These are phyloP conservation scores for Pseudonitzschia multistriata DNA, from an alignment of 108 stramenopile species.

Conservation along the genomic window DNA sequence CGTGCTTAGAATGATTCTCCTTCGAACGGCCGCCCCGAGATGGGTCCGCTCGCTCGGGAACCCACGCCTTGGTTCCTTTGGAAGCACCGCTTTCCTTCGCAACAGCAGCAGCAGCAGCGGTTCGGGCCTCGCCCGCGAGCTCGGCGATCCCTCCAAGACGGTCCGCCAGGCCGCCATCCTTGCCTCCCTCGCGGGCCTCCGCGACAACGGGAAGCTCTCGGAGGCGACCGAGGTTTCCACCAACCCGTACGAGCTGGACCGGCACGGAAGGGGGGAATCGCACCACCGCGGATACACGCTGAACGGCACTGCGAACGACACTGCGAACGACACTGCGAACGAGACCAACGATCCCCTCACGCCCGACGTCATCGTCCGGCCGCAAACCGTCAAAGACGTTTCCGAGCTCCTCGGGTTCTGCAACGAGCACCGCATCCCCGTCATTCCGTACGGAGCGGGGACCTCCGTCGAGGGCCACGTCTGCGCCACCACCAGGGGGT, in stretches of 20 bases:
- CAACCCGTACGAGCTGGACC: slow-evolving; percentile 63
- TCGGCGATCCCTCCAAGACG: neutral
- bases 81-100: neutral
- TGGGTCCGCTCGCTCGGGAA: no score
- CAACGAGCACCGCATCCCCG: slow-evolving; percentile 57
- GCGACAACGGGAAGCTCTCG: slow-evolving; percentile 1
- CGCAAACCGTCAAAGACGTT: slow-evolving; percentile 75
- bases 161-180: neutral
- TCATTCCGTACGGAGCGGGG: slow-evolving; percentile 93
- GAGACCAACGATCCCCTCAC: neutral
- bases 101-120: no score
- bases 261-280: slow-evolving; percentile 78
- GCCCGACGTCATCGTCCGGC: slow-evolving; percentile 79
- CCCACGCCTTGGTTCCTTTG: no score
- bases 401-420: slow-evolving; percentile 58
- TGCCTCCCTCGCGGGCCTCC: neutral
- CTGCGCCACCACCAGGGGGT: slow-evolving; percentile 44
- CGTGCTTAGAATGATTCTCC: no score
- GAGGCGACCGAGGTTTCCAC: slow-evolving; percentile 35
- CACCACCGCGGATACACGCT: slow-evolving; percentile 38
- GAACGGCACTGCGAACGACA: neutral
- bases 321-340: neutral
- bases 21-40: no score
- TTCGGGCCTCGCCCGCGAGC: neutral
- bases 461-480: slow-evolving; percentile 95